phyloP scores from a whole-genome alignment of 305 asterid species.

The Fraxinus angustifolia region DNA sequence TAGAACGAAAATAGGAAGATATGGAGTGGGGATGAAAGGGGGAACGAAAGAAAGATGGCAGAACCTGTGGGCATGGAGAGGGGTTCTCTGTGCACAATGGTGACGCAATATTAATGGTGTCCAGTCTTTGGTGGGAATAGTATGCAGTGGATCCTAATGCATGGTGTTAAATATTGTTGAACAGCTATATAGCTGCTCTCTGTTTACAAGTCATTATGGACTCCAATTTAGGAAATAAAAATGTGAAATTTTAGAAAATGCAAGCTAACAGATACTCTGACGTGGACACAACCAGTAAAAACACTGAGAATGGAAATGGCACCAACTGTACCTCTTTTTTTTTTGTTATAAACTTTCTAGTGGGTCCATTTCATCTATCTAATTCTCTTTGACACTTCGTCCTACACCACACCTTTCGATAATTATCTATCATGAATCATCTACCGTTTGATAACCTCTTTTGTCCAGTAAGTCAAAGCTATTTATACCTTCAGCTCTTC shows the following conservation, averaged over 20 bases:
- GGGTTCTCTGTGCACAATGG: neutral
- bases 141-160: neutral
- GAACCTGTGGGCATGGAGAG: neutral
- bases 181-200: neutral
- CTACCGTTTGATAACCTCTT: constrained; percentile 12
- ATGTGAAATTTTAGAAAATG: neutral
- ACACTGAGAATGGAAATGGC: neutral
- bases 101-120: neutral
- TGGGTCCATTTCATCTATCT: constrained; percentile 9
- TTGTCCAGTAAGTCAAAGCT: constrained; percentile 25
- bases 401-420: constrained; percentile 7
- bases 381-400: constrained; percentile 6
- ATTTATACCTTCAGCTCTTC: constrained; percentile 88
- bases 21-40: neutral
- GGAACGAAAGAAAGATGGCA: neutral
- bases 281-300: neutral
- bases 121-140: neutral
- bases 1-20: neutral
- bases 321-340: neutral
- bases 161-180: neutral
- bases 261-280: neutral
- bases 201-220: neutral
- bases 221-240: neutral
- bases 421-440: constrained; percentile 7
- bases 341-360: constrained; percentile 1